A percentile compares a stretch with the other conserved stretches of the same genome.
phyloP scores from a whole-genome alignment of 1,139 yeast species.

The Sugiyamaella xylanicola region DNA sequence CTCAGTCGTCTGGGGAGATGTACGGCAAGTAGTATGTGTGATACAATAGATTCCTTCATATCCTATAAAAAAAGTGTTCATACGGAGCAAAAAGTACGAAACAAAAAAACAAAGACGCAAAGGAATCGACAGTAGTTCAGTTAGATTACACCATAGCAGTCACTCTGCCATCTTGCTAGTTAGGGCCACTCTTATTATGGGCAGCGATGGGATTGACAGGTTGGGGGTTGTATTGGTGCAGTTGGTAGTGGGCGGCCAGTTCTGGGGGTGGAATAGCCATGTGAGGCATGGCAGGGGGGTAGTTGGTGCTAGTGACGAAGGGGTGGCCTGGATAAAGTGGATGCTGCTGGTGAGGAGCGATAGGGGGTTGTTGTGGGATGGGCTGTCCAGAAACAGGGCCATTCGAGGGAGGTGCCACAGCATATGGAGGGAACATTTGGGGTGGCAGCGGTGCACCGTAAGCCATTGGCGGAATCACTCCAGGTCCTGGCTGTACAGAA shows the following conservation, averaged over 20 bases:
- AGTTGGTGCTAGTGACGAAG: slow-evolving; percentile 14
- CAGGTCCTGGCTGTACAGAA: slow-evolving; percentile 12
- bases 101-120: background rate
- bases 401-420: slow-evolving; percentile 4
- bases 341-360: slow-evolving; percentile 9
- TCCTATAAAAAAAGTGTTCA: background rate
- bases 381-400: background rate
- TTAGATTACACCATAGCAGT: background rate
- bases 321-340: slow-evolving; percentile 18
- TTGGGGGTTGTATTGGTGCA: slow-evolving; percentile 9
- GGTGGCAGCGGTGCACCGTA: slow-evolving; percentile 4
- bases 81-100: background rate
- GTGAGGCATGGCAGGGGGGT: slow-evolving; percentile 17
- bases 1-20: too few species aligned
- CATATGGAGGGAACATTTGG: slow-evolving; percentile 8
- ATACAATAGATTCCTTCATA: background rate
- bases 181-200: background rate
- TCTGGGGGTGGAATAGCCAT: slow-evolving; percentile 16
- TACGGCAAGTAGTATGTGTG: background rate
- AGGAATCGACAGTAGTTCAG: background rate
- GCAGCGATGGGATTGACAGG: background rate
- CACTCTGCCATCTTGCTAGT: too few species aligned
- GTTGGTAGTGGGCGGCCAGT: slow-evolving; percentile 5
- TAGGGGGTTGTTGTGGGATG: slow-evolving; percentile 8
- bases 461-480: slow-evolving; percentile 5